Conservation (phyloP, 441 rosid species). For the Populus hybrid region DNA sequence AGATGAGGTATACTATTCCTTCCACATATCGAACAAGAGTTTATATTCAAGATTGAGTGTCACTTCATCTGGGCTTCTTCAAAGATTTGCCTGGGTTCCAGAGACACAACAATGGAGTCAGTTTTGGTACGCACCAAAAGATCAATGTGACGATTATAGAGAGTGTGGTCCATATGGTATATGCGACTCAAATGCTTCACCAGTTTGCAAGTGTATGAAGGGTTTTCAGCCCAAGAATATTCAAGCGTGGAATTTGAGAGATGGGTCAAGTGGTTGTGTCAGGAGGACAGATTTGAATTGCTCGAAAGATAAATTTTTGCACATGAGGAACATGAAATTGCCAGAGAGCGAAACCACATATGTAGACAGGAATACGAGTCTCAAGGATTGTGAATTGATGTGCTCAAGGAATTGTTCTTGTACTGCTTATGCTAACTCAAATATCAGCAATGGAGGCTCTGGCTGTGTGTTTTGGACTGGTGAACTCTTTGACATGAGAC, state of each 20-base stretch:
- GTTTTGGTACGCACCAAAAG: slow-evolving; percentile 63
- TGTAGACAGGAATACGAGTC: slow-evolving; percentile 41
- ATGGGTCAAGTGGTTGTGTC: slow-evolving; percentile 66
- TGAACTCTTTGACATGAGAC: slow-evolving; percentile 32
- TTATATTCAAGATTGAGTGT: slow-evolving; percentile 52
- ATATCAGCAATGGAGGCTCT: slow-evolving; percentile 43
- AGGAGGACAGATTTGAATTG: slow-evolving; percentile 39
- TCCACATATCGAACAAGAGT: slow-evolving; percentile 15
- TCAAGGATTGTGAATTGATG: slow-evolving; percentile 45
- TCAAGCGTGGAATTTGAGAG: slow-evolving; percentile 59
- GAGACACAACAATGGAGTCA: slow-evolving; percentile 40
- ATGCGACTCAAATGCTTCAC: slow-evolving; percentile 51
- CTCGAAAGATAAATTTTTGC: too few relatives aligned
- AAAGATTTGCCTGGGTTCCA: slow-evolving; percentile 62
- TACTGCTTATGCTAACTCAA: slow-evolving; percentile 4
- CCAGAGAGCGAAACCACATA: slow-evolving; percentile 51
- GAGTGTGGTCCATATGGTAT: too few relatives aligned
- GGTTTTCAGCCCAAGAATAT: slow-evolving; percentile 61
- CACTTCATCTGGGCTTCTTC: slow-evolving; percentile 40
- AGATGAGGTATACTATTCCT: slow-evolving; percentile 52
- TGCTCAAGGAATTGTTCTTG: slow-evolving; percentile 68
- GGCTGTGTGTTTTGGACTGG: slow-evolving; percentile 69
- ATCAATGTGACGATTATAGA: too few relatives aligned
- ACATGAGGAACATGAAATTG: slow-evolving; percentile 42
- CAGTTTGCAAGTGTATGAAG: slow-evolving; percentile 60